Conservation (phyloP, 2,329 filamentous ascomycete species). For the Sclerotinia trifoliorum region DNA sequence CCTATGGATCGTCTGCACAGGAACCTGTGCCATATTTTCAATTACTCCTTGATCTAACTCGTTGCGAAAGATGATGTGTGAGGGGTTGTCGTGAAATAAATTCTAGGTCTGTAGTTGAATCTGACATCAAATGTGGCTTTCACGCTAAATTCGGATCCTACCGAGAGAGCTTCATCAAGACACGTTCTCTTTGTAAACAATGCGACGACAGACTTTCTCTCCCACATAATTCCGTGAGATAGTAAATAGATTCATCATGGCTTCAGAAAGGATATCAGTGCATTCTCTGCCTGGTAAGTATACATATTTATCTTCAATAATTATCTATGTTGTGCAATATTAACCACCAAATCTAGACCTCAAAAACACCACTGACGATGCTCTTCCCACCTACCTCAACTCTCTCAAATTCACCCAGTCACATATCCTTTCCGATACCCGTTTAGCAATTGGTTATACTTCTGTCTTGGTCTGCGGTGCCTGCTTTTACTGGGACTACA, state of each 20-base stretch:
- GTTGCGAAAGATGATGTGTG: slow-evolving; percentile 7
- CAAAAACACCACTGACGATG: slow-evolving; percentile 95
- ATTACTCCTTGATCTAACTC: background rate
- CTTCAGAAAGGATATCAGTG: slow-evolving; percentile 24
- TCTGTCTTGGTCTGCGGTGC: slow-evolving; percentile 77
- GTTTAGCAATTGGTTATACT: slow-evolving; percentile 77
- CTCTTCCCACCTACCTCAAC: slow-evolving; percentile 89
- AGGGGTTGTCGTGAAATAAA: slow-evolving; percentile 17
- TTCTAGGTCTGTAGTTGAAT: slow-evolving; percentile 15
- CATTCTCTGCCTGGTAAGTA: slow-evolving; percentile 27
- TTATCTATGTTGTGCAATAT: background rate
- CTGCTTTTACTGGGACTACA: slow-evolving; percentile 90
- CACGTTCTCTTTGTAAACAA: slow-evolving; percentile 34
- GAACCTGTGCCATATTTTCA: slow-evolving; percentile 72
- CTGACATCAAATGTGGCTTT: slow-evolving; percentile 35
- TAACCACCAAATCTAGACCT: slow-evolving; percentile 62
- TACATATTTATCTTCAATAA: background rate
- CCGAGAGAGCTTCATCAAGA: slow-evolving; percentile 34
- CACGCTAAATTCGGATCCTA: slow-evolving; percentile 30
- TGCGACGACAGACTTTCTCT: slow-evolving; percentile 20
- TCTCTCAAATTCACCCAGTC: slow-evolving; percentile 81
- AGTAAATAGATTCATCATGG: slow-evolving; percentile 14
- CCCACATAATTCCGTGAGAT: slow-evolving; percentile 13
- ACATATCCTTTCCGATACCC: slow-evolving; percentile 77
- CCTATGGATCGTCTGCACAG: slow-evolving; percentile 93